Evolutionary conservation across 805 yeast genomes (phyloP).

Genomic region (Zygoascus tannicola): DNA sequence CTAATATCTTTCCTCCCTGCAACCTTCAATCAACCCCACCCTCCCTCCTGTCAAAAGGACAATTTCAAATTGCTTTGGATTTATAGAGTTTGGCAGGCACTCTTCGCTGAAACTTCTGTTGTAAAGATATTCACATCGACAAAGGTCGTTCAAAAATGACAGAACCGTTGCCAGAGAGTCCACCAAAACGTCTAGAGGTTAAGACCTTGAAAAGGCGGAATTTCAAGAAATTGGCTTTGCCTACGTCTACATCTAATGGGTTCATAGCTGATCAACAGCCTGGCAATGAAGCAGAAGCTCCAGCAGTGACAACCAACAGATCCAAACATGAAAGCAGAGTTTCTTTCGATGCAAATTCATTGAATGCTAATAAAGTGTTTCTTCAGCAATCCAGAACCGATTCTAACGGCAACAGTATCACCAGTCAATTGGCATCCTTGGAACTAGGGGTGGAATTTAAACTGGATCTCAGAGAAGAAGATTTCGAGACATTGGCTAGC

Average conservation of each 20-base stretch:
- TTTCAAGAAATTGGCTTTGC: slow-evolving; percentile 45
- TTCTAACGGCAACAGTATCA: slow-evolving; percentile 20
- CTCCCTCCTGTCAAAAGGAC: too few species aligned
- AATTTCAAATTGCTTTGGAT: too few species aligned
- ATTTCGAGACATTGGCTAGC: slow-evolving; percentile 62
- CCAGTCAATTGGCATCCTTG: slow-evolving; percentile 36
- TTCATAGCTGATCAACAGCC: not conserved
- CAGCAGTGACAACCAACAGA: not conserved
- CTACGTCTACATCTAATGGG: not conserved
- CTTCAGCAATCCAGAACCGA: not conserved
- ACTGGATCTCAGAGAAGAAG: slow-evolving; percentile 47
- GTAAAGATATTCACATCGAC: too few species aligned
- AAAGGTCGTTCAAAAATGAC: not conserved
- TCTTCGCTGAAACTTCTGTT: too few species aligned
- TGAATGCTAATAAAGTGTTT: not conserved
- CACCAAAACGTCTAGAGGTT: slow-evolving; percentile 3
- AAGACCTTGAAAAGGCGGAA: slow-evolving; percentile 49
- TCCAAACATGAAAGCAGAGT: not conserved
- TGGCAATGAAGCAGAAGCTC: not conserved
- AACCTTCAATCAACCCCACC: too few species aligned
- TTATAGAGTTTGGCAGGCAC: too few species aligned
- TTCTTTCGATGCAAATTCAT: not conserved
- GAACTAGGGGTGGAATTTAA: slow-evolving; percentile 48
- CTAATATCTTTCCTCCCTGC: too few species aligned
- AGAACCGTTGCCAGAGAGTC: not conserved